Evolutionary conservation across 2,329 filamentous ascomycete genomes (phyloP), one percentile per base, ranked within the genome.

Genomic region (Penicillium sp.): DNA sequence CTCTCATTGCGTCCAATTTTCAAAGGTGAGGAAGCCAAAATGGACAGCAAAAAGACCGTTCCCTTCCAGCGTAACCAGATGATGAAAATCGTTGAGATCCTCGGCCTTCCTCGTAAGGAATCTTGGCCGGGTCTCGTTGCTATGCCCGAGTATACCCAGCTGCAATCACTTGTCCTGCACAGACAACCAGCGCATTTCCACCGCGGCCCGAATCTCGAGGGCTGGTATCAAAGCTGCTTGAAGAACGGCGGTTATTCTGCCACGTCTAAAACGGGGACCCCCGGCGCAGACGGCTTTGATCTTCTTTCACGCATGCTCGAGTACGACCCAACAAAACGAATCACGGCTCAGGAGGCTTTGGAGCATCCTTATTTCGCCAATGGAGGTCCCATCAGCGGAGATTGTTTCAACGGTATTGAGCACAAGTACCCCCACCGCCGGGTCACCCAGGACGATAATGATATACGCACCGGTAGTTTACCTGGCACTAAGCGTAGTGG

Each of bases 61-160:
- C 95, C 95, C 0, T 99, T 99, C 68, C 95, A 99, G 76, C 87
- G 93, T 14, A 97, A 97, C 70, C 95, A 99, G 78, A 98, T 99
- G 94, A 92, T 95, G 72, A 97, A 96, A 78, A 99, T 99, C 68
- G 91, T 96, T 39, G 95, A 99, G 72, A 92, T 99, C 62, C 89
- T 99, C 81, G 95, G 95, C 33, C 80, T 96, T 65, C 95, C 95
- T 0, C 91, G 86, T 6, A 94, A 94, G 69, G 91, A 96, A 51
- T 86, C 87, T 27, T 99, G 95, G 95, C 91, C 93, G 0, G 83
- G 94, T 31, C 80, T 99, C 2, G 81, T 86, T 1, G 85, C 88
- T 40, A 96, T 96, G 89, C 92, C 92, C 0, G 95, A 99, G 77
- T 96, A 90, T 70, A 78, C 78, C 39, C 90, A 95, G 65, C 82